Evolutionary conservation across 805 yeast species (phyloP), one percentile per base, ranked within the genome.

Genomic region (Metschnikowia proteae): DNA sequence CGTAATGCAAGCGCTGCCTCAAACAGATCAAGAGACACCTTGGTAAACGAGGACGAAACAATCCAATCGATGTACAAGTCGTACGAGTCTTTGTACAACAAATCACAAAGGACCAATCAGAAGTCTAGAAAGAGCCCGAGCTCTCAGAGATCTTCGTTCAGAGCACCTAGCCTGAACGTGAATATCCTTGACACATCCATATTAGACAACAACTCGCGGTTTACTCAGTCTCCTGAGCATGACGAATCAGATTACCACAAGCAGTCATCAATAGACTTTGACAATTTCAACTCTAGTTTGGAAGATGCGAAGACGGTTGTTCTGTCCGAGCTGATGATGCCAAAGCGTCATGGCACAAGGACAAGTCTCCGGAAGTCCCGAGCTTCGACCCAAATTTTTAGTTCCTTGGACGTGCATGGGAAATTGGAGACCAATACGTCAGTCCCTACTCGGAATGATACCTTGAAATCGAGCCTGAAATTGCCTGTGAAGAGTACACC

Each of bases 361-460:
- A 45, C 44, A 33, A 43, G 51, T n/a, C 9, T 57, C 38, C 57
- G 51, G 34, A 56, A 51, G 41, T 60, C 66, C 2, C 50, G 58
- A 36, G 61, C 60, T 1, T 66, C 71, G 2, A 66, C 67, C 2
- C 65, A 65, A 45, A 63, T 66, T 5, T 67, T 67, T 52, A 67
- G 70, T 46, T 57, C 66, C 6, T 52, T 59, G 54, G 47, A 54
- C 29, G 46, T 60, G n/a, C 50, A 45, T n/a, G 55, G 46, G 3
- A 49, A 47, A 3, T 23, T 32, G n/a, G 23, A 38, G 30, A 29
- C 46, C 23, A 43, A 43, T 10, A 23, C 8, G 9, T 35, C 41
- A 11, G 41, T 9, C 4, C 31, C 45, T 23, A 34, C 32, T 26
- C 45, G 32, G 6, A 42, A 33, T 13, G 26, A 42, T n/a, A 42